Conservation (phyloP, 164 flowering plant genomes). For the Magnolia changhungtana region DNA sequence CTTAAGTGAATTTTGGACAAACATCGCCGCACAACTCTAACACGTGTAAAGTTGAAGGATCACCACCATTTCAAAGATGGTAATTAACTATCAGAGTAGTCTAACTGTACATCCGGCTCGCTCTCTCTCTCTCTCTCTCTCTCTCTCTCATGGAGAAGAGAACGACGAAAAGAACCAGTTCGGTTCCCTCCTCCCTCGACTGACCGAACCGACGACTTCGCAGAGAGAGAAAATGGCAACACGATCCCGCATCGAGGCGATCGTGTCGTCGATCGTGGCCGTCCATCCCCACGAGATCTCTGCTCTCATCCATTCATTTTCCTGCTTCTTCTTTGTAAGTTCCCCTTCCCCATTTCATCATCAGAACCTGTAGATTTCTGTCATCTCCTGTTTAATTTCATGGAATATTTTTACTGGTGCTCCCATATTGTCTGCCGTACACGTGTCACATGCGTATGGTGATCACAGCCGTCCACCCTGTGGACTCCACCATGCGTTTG, state of each 20-base stretch:
- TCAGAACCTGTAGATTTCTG: too few relatives aligned
- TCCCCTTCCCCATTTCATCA: not conserved
- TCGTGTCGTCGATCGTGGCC: slow-evolving; percentile 55
- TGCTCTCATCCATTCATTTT: slow-evolving; percentile 63
- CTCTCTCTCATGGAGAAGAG: too few relatives aligned
- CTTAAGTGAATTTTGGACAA: too few relatives aligned
- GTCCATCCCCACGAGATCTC: slow-evolving; percentile 90
- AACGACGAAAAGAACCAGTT: not conserved
- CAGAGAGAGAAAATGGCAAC: not conserved
- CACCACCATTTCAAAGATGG: too few relatives aligned
- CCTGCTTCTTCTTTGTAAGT: slow-evolving; percentile 93
- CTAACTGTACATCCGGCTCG: too few relatives aligned
- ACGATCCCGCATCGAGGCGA: slow-evolving; percentile 38
- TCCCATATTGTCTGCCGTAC: not conserved
- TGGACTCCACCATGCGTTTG: too few relatives aligned
- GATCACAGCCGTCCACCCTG: not conserved
- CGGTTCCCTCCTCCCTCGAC: not conserved
- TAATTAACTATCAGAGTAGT: too few relatives aligned
- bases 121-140: too few relatives aligned
- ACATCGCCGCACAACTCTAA: too few relatives aligned
- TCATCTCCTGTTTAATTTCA: not conserved
- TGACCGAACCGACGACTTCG: too few relatives aligned
- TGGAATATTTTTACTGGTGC: not conserved
- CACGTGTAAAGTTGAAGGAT: too few relatives aligned
- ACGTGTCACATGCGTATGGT: not conserved